Base-by-base conservation (phyloP, 176 grass and related monocot species). In the Triticum monococcum region DNA sequence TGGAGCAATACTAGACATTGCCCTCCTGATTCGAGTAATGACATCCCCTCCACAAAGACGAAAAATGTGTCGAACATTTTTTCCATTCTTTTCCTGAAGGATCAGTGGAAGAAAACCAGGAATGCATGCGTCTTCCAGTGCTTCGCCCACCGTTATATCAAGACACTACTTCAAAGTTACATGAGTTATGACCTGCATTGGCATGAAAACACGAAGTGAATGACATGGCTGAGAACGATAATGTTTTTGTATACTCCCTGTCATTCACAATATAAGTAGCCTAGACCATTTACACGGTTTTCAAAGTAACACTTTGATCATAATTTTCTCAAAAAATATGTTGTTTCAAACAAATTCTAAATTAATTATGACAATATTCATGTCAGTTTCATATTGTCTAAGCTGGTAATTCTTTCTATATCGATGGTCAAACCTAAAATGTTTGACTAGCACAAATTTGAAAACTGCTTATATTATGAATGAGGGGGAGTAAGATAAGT, bases 81-180 rank as follows among this genome's bases (percentile, higher is more conserved):
- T 79, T 63, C 16, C 18, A 5, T 43, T 72, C 40, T 54, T 65
- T 73, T 89, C 46, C 32, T 56, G n/a, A 74, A 50, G 45, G 40
- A 54, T 17, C 30, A 66, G 8, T 16, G 3, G 4, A 80, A 80
- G 54, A 89, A 64, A 41, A 32, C 33, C 17, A 32, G n/a, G n/a
- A 72, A 66, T 5, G 11, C 10, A 50, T 75, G 52, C 7, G n/a
- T 31, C 66, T 68, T 86, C 65, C 26, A 14, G 11, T 79, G 35
- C 75, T 79, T 79, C 59, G 7, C 24, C 12, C 36, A 71, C 68
- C 0, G 12, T 38, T 78, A 56, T 36, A 81, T 78, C 54, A 91
- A 28, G 84, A 36, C 65, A 64, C 83, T 17, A 72, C 37, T 43
- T 93, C 89, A 85, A 91, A 95, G 48, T 85, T 81, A 76, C 94